Base-by-base conservation (phyloP, 164 flowering plant genomes). In the Litsea cubeba region DNA sequence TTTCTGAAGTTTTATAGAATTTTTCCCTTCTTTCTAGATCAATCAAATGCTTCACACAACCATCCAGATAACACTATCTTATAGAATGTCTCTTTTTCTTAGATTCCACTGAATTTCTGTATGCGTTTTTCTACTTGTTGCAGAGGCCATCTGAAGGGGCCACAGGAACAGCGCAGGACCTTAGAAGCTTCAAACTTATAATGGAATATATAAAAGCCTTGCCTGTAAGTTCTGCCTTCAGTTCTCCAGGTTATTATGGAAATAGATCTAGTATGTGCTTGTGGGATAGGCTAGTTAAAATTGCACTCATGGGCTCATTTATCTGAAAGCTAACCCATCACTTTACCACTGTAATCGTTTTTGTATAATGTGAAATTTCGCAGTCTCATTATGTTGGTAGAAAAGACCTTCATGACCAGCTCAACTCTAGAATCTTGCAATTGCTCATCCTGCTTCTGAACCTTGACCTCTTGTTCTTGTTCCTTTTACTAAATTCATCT, bases 161-260 rank as follows among this genome's bases (percentile, higher is more conserved):
- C 73, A 35, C 78, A 23, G 87, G 88, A 73, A 50, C 69, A 40
- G 81, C 85, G 63, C 93, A 95, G 80, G 99, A 95, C 72, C 82
- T 86, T 72, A 87, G 98, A 85, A 89, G 94, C 84, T 95, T 93
- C 78, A 85, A 89, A 78, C 84, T 95, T 51, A 89, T 89, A 77
- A 20, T 93, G 77, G 97, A 93, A 75, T 95, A 91, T 74, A 89
- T 95, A 72, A 95, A 95, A 82, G 99, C 98, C 70, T 82, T 91
- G 79, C 99, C 99, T n/a, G 97, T 92, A 79, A 88, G 93, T 84
- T 18, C 28, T 76, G 30, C 46, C 10, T 65, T 54, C 12, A 12
- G 23, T 64, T 24, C 23, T 24, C 40, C 30, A 3, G 26, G n/a
- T 68, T 68, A 3, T 68, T 12, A n/a, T 68, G 24, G 11, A 28